A percentile compares a stretch with the other conserved stretches of the same genome.
Evolutionary conservation across 371 early-diverging fungal genomes (phyloP).

Genomic region (Mucor mucedo): DNA sequence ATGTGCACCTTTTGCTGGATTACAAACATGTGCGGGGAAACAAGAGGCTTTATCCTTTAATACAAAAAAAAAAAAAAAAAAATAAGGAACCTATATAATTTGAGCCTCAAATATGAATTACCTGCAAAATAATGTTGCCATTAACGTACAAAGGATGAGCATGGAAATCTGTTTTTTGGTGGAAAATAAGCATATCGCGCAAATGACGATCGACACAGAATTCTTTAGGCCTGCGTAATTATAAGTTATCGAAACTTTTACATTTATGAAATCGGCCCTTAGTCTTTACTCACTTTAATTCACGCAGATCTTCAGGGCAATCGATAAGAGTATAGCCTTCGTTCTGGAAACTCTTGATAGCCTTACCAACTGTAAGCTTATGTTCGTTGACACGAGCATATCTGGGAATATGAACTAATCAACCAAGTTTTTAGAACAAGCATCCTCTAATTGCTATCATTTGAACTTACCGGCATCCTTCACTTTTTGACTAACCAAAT

Average conservation of each 20-base stretch:
- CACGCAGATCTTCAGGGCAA: constrained; percentile 35
- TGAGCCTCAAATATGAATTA: constrained; percentile 18
- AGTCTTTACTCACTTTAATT: constrained; percentile 37
- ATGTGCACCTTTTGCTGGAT: constrained; percentile 69
- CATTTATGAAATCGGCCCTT: neutral
- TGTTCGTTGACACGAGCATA: constrained; percentile 81
- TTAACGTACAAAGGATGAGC: constrained; percentile 70
- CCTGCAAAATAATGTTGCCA: constrained; percentile 88
- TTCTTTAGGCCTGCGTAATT: constrained; percentile 27
- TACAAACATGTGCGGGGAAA: constrained; percentile 92
- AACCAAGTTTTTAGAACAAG: neutral
- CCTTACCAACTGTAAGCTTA: constrained; percentile 69
- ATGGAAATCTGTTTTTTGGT: constrained; percentile 85
- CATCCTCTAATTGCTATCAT: neutral
- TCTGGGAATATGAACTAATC: constrained; percentile 64
- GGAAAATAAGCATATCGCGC: constrained; percentile 83
- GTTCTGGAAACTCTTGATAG: constrained; percentile 66
- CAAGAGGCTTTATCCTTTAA: constrained; percentile 93
- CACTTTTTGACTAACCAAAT: constrained; percentile 69
- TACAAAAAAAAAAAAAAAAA: neutral
- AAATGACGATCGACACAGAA: constrained; percentile 78
- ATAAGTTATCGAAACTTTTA: neutral
- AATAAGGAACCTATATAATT: neutral
- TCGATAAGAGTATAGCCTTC: constrained; percentile 63
- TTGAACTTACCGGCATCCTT: constrained; percentile 51